Evolutionary conservation across 2,329 filamentous ascomycete species (phyloP), one percentile per base, ranked within the genome.

Genomic region (Xylariales sp.): DNA sequence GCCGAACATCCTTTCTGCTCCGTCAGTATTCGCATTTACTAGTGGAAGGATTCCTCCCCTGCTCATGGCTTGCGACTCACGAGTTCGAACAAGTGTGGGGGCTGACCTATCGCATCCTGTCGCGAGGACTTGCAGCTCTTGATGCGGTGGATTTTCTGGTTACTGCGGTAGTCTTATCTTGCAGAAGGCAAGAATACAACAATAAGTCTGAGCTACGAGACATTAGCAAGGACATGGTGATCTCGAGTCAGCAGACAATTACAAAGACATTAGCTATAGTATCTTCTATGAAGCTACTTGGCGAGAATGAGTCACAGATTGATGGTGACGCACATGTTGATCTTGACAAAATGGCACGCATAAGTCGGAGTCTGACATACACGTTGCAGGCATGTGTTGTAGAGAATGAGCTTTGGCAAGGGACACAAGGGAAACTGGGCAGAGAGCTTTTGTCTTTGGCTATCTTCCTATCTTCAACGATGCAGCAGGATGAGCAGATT

Each of bases 41-140:
- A 18, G 49, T 54, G 4, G 50, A 47, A 22, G 57, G 56, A 2
- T 43, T 47, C 4, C 48, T 75, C 18, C 68, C 68, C 0, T 38
- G 56, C 4, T 58, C 64, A 8, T 75, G 72, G 72, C 53, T 75
- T 19, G 62, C 64, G 4, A 70, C 68, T 0, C 55, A 50, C 18
- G 62, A 60, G 3, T 68, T 73, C 40, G 52, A 57, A n/a, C 43
- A 47, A 1, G 31, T 71, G 20, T 75, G 71, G 71, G 58, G 57
- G 3, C 48, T 53, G 8, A 56, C 64, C 3, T 54, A 68, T 15
- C 61, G 61, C 15, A 47, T 46, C 6, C 43, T 74, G 12, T 63
- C 65, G 1, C 49, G 54, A 7, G 52, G 52, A 5, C 45, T 44
- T 4, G 49, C 50, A 3, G 61, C 60, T 40, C 43, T 57, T 14